Percentiles rank a stretch among this genome's conserved stretches.
Conservation (phyloP, 1,284 basidiomycete genomes). For the Paramarasmius palmivorus region DNA sequence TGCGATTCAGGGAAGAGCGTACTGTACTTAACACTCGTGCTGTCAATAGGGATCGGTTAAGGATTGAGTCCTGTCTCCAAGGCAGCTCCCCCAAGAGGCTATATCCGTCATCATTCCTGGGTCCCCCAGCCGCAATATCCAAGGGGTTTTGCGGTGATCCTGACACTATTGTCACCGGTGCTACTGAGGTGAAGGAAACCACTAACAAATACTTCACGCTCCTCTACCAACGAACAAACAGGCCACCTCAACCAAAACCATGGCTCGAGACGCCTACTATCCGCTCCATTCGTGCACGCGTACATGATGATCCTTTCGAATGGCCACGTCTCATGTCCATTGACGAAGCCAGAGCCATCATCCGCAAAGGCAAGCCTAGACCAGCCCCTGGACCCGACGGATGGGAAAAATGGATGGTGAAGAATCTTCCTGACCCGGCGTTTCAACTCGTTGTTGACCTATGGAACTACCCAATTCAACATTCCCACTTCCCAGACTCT, state of each 20-base stretch:
- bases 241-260: not conserved
- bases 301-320: not conserved
- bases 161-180: not conserved
- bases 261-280: not conserved
- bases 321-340: not conserved
- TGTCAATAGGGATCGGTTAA: too few species aligned
- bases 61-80: not conserved
- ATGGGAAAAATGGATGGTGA: conserved; percentile 27
- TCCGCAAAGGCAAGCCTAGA: conserved; percentile 21
- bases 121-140: not conserved
- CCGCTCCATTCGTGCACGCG: not conserved
- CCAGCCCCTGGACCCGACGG: conserved; percentile 26
- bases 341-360: not conserved
- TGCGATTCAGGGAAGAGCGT: not conserved
- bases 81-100: not conserved
- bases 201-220: not conserved
- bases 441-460: conserved; percentile 18
- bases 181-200: not conserved
- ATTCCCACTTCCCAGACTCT: conserved; percentile 22
- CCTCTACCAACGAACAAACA: not conserved
- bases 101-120: not conserved
- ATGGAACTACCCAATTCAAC: conserved; percentile 22
- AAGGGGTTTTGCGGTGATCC: not conserved
- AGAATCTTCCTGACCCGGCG: conserved; percentile 13
- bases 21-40: not conserved